A percentile compares a stretch with the other conserved stretches of the same genome.
phyloP scores from a whole-genome alignment of 805 yeast genomes.

The Pichia membranifaciens region DNA sequence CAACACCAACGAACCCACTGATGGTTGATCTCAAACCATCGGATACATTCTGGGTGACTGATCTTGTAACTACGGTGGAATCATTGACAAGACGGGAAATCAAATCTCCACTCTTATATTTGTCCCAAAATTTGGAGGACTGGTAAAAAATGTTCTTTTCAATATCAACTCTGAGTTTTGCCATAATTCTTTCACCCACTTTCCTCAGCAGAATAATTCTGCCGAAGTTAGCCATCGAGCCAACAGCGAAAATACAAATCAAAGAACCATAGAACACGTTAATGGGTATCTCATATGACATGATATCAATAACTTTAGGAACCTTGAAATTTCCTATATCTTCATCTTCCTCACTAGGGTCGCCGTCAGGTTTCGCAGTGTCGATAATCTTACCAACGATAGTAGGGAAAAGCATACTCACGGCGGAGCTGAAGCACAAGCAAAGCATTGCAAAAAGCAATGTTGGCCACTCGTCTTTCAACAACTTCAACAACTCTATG shows the following conservation, averaged over 20 bases:
- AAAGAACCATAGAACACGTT: conserved; percentile 59
- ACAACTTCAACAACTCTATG: conserved; percentile 45
- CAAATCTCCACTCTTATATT: conserved; percentile 85
- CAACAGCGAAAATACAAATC: conserved; percentile 58
- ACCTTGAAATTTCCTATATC: conserved; percentile 8
- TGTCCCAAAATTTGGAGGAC: conserved; percentile 85
- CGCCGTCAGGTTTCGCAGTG: conserved; percentile 39
- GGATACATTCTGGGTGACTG: conserved; percentile 81
- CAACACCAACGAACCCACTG: conserved; percentile 78
- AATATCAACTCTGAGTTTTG: conserved; percentile 72
- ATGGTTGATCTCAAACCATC: conserved; percentile 86
- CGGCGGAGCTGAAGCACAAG: conserved; percentile 65
- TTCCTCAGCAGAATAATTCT: conserved; percentile 69
- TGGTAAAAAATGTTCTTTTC: conserved; percentile 74
- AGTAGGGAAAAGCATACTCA: conserved; percentile 75
- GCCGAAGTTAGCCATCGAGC: conserved; percentile 76
- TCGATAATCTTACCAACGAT: conserved; percentile 85
- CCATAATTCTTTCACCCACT: conserved; percentile 84
- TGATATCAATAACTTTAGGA: conserved; percentile 19
- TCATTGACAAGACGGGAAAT: conserved; percentile 85
- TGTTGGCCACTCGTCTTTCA: conserved; percentile 50
- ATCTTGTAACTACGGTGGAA: conserved; percentile 78
- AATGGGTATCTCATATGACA: conserved; percentile 51
- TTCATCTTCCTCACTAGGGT: conserved; percentile 18
- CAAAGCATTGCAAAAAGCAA: conserved; percentile 57